Conservation (phyloP, 1,139 yeast genomes). For the Sugiyamaella neomexicana region DNA sequence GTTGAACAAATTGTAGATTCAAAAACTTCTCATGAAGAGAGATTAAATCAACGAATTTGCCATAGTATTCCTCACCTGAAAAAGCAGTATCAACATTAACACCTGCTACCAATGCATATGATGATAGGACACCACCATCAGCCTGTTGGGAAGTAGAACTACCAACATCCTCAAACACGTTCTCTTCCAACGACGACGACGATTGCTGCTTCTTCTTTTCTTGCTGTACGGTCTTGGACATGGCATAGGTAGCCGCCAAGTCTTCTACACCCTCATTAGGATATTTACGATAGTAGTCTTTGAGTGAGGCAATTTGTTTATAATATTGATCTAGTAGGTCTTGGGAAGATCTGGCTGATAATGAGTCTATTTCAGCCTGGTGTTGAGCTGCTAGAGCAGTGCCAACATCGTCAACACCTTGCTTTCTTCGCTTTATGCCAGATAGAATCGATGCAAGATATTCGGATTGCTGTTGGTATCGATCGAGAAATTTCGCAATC, state of each 20-base stretch:
- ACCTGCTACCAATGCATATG: conserved; percentile 51
- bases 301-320: conserved; percentile 41
- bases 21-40: conserved; percentile 53
- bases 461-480: conserved; percentile 46
- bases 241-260: conserved; percentile 42
- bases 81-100: conserved; percentile 53
- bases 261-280: conserved; percentile 43
- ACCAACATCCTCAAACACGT: conserved; percentile 5
- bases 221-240: conserved; percentile 27
- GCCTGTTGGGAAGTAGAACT: not conserved
- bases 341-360: conserved; percentile 4
- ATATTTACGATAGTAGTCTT: conserved; percentile 38
- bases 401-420: conserved; percentile 22
- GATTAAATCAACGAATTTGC: conserved; percentile 62
- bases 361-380: conserved; percentile 20
- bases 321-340: conserved; percentile 48
- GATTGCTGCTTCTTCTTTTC: no score
- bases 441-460: conserved; percentile 30
- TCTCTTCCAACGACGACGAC: conserved; percentile 14
- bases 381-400: conserved; percentile 21
- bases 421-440: conserved; percentile 14
- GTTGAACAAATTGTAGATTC: conserved; percentile 41
- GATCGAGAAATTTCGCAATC: conserved; percentile 52
- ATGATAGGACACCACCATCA: conserved; percentile 26
- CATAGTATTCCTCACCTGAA: conserved; percentile 61